phyloP scores from a whole-genome alignment of 305 asterid genomes.

The Plantago lanceolata region DNA sequence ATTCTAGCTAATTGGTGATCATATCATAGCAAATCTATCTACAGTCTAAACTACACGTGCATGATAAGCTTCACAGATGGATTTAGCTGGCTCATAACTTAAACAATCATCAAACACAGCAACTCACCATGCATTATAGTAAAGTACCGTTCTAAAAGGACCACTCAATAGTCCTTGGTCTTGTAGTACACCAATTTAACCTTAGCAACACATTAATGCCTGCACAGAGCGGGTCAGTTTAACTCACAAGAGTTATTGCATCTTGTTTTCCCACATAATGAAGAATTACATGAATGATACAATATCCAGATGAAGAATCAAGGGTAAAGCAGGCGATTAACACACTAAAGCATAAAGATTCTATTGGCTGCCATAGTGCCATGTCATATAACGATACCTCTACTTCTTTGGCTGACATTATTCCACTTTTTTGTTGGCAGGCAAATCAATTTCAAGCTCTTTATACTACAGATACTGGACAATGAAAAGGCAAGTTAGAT shows the following conservation, averaged over 20 bases:
- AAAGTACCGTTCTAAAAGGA: not conserved
- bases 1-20: not conserved
- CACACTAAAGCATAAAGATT: not conserved
- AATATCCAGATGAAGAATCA: not conserved
- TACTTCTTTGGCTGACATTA: not conserved
- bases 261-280: not conserved
- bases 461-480: not conserved
- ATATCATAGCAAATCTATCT: not conserved
- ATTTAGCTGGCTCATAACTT: not conserved
- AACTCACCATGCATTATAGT: not conserved
- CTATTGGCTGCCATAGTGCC: not conserved
- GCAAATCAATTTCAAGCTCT: not conserved
- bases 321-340: not conserved
- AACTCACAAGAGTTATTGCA: not conserved
- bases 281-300: not conserved
- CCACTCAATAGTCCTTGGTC: no score
- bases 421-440: not conserved
- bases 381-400: not conserved
- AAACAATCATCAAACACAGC: not conserved
- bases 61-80: not conserved
- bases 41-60: not conserved
- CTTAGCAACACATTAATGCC: no score
- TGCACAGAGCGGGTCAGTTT: not conserved
- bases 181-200: no score
- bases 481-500: not conserved